Evolutionary conservation across 345 rosid species (phyloP).

Genomic region (Eucalyptus brandiana): DNA sequence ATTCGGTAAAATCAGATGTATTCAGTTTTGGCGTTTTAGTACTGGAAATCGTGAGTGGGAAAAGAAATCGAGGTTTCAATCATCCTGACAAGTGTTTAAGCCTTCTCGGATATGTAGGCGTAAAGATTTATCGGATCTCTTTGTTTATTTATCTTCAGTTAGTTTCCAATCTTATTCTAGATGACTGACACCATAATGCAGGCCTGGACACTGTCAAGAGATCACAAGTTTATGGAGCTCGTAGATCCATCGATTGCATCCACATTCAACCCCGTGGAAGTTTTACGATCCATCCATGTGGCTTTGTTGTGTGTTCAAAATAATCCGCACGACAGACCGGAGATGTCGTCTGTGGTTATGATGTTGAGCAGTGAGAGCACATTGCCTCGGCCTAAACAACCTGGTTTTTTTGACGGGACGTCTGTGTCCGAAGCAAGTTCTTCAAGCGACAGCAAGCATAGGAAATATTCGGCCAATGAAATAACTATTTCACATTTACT

Average conservation of each 20-base stretch:
- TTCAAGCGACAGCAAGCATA: neutral
- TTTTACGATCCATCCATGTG: neutral
- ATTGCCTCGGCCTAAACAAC: neutral
- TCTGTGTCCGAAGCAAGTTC: neutral
- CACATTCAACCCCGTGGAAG: neutral
- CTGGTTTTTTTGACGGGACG: neutral
- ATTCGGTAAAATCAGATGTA: conserved; percentile 13
- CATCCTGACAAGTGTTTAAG: neutral
- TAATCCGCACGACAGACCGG: neutral
- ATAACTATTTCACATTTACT: neutral
- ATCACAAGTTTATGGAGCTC: neutral
- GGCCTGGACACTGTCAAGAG: neutral
- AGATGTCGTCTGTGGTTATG: neutral
- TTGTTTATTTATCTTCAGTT: neutral
- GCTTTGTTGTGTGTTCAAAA: neutral
- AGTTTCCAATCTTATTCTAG: neutral
- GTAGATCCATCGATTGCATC: neutral
- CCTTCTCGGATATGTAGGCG: neutral
- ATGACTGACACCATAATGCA: neutral
- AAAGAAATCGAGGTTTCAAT: conserved; percentile 2
- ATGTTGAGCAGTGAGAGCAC: neutral
- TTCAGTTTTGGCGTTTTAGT: conserved; percentile 18
- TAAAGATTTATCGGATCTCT: neutral
- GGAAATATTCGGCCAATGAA: neutral
- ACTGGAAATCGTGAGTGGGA: conserved; percentile 15